Conservation (phyloP, 345 rosid species). For the Corchorus capsularis region DNA sequence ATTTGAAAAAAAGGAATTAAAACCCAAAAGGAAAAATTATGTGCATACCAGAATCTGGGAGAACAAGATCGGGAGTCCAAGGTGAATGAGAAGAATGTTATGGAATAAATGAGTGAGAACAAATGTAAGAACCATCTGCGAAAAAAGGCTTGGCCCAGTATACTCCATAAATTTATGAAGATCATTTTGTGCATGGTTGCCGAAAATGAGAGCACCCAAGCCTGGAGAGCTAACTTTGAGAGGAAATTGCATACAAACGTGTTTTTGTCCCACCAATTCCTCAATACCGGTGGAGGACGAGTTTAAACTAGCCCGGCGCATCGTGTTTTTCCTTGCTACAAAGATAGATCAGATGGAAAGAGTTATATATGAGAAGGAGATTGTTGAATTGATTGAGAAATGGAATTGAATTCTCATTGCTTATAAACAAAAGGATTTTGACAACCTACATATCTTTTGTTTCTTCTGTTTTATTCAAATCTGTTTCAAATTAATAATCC, state of each 20-base stretch:
- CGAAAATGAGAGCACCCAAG: neutral
- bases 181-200: too few relatives aligned
- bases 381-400: neutral
- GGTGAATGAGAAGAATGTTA: conserved; percentile 12
- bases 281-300: neutral
- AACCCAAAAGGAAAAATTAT: neutral
- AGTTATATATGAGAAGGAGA: neutral
- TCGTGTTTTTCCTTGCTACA: neutral
- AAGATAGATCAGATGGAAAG: neutral
- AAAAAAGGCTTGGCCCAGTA: conserved; percentile 18
- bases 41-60: conserved; percentile 31
- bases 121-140: conserved; percentile 21
- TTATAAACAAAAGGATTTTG: neutral
- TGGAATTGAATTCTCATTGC: neutral
- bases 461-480: too few relatives aligned
- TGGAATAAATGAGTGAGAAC: conserved; percentile 17
- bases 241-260: neutral
- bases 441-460: too few relatives aligned
- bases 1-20: neutral
- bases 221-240: conserved; percentile 7
- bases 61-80: conserved; percentile 23
- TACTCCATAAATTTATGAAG: conserved; percentile 8
- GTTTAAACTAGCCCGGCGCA: neutral
- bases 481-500: too few relatives aligned
- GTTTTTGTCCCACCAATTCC: accelerated